Percentiles rank a stretch among this genome's conserved stretches.
Conservation (phyloP, 768 basidiomycete species). For the Porphyrellus cyaneotinctus region DNA sequence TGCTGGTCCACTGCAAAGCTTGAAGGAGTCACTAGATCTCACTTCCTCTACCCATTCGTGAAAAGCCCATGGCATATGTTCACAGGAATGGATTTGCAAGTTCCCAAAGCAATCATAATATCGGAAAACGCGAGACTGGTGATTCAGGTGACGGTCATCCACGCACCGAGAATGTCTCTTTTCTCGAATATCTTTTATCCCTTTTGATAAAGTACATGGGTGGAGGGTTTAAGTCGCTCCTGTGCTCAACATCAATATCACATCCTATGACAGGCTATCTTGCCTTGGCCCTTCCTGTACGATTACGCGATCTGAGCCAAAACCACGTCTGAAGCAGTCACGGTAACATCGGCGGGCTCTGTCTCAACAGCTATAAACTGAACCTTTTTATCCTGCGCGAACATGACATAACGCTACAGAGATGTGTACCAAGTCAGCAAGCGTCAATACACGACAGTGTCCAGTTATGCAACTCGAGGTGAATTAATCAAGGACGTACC, state of each 20-base stretch:
- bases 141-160: too few species aligned
- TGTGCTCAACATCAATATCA: too few species aligned
- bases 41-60: too few species aligned
- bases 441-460: background rate
- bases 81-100: too few species aligned
- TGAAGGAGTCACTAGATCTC: too few species aligned
- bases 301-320: conserved; percentile 33
- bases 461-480: background rate
- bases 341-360: conserved; percentile 42
- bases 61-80: too few species aligned
- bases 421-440: background rate
- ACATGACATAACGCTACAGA: conserved; percentile 49
- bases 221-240: background rate
- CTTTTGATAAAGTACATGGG: background rate
- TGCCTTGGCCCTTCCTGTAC: background rate
- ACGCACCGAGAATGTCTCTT: too few species aligned
- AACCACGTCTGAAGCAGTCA: conserved; percentile 48
- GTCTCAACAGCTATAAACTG: conserved; percentile 50
- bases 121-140: too few species aligned
- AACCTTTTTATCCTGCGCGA: conserved; percentile 58
- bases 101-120: too few species aligned
- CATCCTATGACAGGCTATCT: background rate
- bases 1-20: too few species aligned
- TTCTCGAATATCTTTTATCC: too few species aligned
- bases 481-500: conserved; percentile 30